Evolutionary conservation across 768 basidiomycete species (phyloP).

Genomic region (Lentinus tigrinus): DNA sequence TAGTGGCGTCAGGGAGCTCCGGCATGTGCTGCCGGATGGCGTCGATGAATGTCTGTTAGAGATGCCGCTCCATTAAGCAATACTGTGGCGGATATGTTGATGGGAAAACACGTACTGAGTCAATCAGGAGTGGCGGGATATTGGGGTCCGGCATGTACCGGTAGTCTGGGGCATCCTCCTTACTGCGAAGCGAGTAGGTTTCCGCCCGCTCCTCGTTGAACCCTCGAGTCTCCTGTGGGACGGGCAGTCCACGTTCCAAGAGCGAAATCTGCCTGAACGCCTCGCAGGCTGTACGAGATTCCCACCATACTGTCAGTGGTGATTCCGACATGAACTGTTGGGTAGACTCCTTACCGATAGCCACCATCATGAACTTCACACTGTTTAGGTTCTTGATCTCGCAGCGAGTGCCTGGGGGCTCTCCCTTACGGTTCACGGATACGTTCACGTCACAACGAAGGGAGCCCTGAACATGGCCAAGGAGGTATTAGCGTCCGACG

Average conservation of each 20-base stretch:
- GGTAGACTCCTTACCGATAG: slow-evolving; percentile 63
- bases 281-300: slow-evolving; percentile 60
- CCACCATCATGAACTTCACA: slow-evolving; percentile 77
- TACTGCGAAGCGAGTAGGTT: slow-evolving; percentile 81
- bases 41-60: slow-evolving; percentile 60
- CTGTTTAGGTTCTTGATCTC: slow-evolving; percentile 98
- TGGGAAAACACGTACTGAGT: slow-evolving; percentile 29
- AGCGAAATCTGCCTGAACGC: slow-evolving; percentile 73
- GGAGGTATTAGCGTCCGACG: slow-evolving; percentile 1
- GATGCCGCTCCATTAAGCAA: background rate
- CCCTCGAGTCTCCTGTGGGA: slow-evolving; percentile 87
- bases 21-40: slow-evolving; percentile 57
- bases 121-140: slow-evolving; percentile 68
- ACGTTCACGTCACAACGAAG: slow-evolving; percentile 95
- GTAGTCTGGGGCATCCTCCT: slow-evolving; percentile 95
- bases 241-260: slow-evolving; percentile 38
- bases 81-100: background rate
- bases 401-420: slow-evolving; percentile 75
- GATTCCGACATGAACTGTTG: background rate
- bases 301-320: background rate
- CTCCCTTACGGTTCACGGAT: slow-evolving; percentile 72
- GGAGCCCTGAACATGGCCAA: slow-evolving; percentile 62
- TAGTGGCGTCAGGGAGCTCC: slow-evolving; percentile 69
- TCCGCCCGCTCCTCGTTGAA: slow-evolving; percentile 80
- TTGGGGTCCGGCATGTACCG: slow-evolving; percentile 98